These are phyloP conservation scores for Calonectria ilicicola DNA, from an alignment of 2,329 filamentous ascomycete genomes.

Conservation along the genomic window DNA sequence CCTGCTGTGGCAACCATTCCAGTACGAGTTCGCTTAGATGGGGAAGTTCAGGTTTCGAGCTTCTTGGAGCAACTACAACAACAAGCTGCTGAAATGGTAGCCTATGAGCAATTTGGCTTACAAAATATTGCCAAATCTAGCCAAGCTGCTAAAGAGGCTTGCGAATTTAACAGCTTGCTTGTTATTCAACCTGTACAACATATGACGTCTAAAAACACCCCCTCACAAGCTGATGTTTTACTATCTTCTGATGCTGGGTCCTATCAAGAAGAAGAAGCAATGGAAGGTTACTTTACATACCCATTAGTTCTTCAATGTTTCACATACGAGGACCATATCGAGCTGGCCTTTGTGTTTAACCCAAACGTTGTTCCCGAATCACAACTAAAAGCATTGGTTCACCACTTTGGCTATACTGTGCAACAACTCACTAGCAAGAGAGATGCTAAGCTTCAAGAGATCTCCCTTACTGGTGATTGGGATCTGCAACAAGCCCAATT, in stretches of 20 bases:
- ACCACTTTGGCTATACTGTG: background rate
- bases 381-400: background rate
- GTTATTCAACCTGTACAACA: conserved; percentile 38
- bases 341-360: background rate
- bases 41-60: background rate
- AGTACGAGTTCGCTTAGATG: conserved; percentile 52
- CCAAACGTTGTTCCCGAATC: background rate
- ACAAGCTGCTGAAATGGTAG: conserved; percentile 29
- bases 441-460: background rate
- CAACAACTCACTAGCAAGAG: background rate
- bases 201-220: background rate
- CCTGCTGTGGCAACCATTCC: conserved; percentile 56
- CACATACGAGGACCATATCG: background rate
- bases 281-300: background rate
- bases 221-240: background rate
- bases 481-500: background rate
- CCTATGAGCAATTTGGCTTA: conserved; percentile 35
- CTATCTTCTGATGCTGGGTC: background rate
- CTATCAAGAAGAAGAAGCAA: conserved; percentile 2
- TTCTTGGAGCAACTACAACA: conserved; percentile 28
- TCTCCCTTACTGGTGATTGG: background rate
- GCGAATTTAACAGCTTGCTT: conserved; percentile 44
- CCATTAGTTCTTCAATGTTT: conserved; percentile 2
- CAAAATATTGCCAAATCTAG: conserved; percentile 35
- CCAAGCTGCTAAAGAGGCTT: conserved; percentile 26